These are phyloP conservation scores for Aureobasidium namibiae DNA, from an alignment of 2,329 filamentous ascomycete species.

Conservation along the genomic window DNA sequence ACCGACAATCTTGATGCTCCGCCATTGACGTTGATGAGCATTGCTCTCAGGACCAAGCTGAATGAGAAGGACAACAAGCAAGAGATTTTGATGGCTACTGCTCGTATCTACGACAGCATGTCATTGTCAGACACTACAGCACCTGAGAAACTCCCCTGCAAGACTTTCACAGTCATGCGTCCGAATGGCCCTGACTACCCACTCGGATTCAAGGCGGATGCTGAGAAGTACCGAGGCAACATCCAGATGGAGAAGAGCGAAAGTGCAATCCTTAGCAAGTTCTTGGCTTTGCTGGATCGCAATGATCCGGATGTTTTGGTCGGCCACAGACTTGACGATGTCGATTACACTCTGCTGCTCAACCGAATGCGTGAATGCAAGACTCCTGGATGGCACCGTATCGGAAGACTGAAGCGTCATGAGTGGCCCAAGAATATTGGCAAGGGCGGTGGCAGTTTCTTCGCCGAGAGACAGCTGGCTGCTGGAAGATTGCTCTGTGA, in stretches of 20 bases:
- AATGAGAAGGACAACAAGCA: conserved; percentile 93
- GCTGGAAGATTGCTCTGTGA: conserved; percentile 87
- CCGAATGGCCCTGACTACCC: conserved; percentile 68
- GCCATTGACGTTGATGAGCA: conserved; percentile 89
- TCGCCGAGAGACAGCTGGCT: conserved; percentile 83
- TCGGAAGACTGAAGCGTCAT: conserved; percentile 74
- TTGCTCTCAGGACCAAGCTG: conserved; percentile 78
- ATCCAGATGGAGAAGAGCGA: conserved; percentile 79
- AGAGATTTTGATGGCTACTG: conserved; percentile 85
- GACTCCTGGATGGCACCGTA: conserved; percentile 87
- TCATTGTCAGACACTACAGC: conserved; percentile 80
- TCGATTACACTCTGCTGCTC: conserved; percentile 86
- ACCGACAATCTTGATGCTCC: conserved; percentile 75
- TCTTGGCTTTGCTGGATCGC: conserved; percentile 78
- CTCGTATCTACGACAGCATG: conserved; percentile 86
- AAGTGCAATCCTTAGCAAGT: conserved; percentile 74
- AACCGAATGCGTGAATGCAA: conserved; percentile 83
- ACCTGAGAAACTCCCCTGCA: conserved; percentile 78
- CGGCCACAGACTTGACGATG: conserved; percentile 92
- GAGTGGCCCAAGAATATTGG: conserved; percentile 84
- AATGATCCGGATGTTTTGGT: conserved; percentile 90
- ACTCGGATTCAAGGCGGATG: conserved; percentile 73
- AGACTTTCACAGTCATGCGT: conserved; percentile 85
- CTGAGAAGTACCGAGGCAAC: conserved; percentile 64
- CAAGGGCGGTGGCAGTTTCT: conserved; percentile 81